A percentile compares a stretch with the other conserved stretches of the same genome.
These are phyloP conservation scores for Geotrichum citri-aurantii DNA, from an alignment of 1,139 yeast genomes.

Conservation along the genomic window DNA sequence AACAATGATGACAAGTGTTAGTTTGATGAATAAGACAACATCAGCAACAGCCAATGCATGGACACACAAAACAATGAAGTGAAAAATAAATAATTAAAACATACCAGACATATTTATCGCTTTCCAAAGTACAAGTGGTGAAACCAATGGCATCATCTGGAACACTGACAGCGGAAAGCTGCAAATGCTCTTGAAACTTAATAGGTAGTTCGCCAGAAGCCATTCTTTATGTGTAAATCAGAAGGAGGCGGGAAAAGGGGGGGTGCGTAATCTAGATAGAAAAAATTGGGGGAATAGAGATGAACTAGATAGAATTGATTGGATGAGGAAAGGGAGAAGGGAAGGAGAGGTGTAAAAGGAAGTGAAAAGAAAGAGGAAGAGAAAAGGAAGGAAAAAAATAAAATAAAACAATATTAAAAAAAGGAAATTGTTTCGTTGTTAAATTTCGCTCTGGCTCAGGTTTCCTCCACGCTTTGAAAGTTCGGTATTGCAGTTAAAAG, in stretches of 20 bases:
- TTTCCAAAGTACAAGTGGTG: constrained; percentile 89
- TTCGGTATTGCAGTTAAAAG: not conserved
- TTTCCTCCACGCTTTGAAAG: not conserved
- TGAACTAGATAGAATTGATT: not conserved
- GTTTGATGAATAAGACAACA: not conserved
- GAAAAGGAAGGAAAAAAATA: constrained; percentile 1
- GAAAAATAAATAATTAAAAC: constrained; percentile 19
- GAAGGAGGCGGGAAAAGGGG: too few species aligned
- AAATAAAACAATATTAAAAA: not conserved
- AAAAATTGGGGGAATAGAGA: not conserved
- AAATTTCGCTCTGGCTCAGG: not conserved
- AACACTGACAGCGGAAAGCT: constrained; percentile 78
- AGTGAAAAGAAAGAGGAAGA: not conserved
- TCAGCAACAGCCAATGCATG: not conserved
- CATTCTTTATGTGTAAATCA: constrained; percentile 3
- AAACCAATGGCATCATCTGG: constrained; percentile 82
- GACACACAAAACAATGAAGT: not conserved
- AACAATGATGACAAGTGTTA: not conserved
- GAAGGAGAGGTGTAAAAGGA: not conserved
- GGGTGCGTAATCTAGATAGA: not conserved
- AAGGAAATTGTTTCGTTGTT: constrained; percentile 1
- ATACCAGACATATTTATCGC: constrained; percentile 71
- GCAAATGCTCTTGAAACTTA: constrained; percentile 92
- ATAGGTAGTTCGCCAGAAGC: constrained; percentile 67
- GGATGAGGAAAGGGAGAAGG: not conserved